These are phyloP conservation scores for Boletus sensibilis DNA, from an alignment of 768 basidiomycete genomes.

Conservation along the genomic window DNA sequence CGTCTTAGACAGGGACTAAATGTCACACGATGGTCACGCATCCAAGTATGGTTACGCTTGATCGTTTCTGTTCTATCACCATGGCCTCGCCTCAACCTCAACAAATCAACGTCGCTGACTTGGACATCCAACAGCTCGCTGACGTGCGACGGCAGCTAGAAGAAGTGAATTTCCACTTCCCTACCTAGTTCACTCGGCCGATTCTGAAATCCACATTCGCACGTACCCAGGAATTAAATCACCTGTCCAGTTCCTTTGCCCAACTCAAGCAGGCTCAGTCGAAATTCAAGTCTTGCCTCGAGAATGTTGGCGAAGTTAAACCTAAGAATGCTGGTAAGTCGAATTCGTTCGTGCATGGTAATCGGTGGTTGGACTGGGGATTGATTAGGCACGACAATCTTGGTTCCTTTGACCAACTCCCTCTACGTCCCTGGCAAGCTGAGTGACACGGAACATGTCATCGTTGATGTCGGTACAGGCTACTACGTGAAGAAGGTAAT, in stretches of 20 bases:
- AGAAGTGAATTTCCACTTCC: constrained; percentile 51
- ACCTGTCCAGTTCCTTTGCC: constrained; percentile 87
- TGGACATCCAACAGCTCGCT: constrained; percentile 81
- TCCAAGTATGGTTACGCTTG: constrained; percentile 1
- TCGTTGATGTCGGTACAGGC: constrained; percentile 94
- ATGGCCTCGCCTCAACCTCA: constrained; percentile 52
- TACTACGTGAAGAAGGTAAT: constrained; percentile 93
- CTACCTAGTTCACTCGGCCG: not conserved
- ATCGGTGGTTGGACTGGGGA: not conserved
- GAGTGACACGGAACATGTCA: constrained; percentile 77
- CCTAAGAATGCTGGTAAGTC: constrained; percentile 59
- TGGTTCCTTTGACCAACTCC: constrained; percentile 92
- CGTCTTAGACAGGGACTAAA: constrained; percentile 4
- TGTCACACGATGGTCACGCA: constrained; percentile 14
- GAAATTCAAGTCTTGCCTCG: constrained; percentile 86
- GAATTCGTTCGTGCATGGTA: not conserved
- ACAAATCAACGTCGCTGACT: constrained; percentile 76
- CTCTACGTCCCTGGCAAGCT: constrained; percentile 94
- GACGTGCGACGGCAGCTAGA: constrained; percentile 92
- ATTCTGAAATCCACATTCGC: constrained; percentile 1
- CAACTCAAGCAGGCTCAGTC: constrained; percentile 92
- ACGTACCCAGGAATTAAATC: constrained; percentile 75
- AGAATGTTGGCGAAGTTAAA: constrained; percentile 74
- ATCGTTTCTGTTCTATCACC: constrained; percentile 2
- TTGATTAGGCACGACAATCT: constrained; percentile 72